phyloP scores from a whole-genome alignment of 345 rosid species.

The Excoecaria cochinchinensis region DNA sequence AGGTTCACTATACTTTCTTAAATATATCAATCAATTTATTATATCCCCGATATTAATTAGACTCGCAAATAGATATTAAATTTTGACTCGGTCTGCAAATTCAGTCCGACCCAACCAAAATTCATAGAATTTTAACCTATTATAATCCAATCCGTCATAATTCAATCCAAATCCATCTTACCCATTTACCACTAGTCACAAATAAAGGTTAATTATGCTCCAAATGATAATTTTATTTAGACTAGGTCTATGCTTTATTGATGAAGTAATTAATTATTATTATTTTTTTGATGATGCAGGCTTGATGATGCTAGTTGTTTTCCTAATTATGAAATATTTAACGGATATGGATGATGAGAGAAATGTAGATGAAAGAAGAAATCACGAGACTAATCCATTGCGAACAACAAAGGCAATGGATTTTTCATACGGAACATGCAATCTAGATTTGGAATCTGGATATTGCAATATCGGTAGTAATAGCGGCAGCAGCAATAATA shows the following conservation, averaged over 20 bases:
- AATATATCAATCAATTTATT: not conserved
- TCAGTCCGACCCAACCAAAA: too few relatives aligned
- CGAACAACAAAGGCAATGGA: not conserved
- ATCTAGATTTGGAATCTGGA: conserved; percentile 29
- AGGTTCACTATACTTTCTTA: not conserved
- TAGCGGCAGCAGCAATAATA: not conserved
- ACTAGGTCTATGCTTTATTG: too few relatives aligned
- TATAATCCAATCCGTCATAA: too few relatives aligned
- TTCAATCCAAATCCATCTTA: too few relatives aligned
- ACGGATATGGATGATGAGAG: not conserved
- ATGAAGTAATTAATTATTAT: too few relatives aligned
- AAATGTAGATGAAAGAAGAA: not conserved
- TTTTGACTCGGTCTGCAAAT: too few relatives aligned
- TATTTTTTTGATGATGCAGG: not conserved
- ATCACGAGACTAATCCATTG: conserved; percentile 8
- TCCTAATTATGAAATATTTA: conserved; percentile 5
- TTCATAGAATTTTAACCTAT: too few relatives aligned
- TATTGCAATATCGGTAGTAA: conserved; percentile 16
- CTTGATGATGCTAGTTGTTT: conserved; percentile 3
- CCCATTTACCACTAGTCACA: too few relatives aligned
- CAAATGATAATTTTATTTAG: too few relatives aligned
- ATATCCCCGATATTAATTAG: too few relatives aligned
- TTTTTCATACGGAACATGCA: conserved; percentile 10
- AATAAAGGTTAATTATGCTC: too few relatives aligned
- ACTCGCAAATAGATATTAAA: too few relatives aligned